Base-by-base conservation (phyloP, 1,284 basidiomycete species). In the Heterobasidion parviporum region DNA sequence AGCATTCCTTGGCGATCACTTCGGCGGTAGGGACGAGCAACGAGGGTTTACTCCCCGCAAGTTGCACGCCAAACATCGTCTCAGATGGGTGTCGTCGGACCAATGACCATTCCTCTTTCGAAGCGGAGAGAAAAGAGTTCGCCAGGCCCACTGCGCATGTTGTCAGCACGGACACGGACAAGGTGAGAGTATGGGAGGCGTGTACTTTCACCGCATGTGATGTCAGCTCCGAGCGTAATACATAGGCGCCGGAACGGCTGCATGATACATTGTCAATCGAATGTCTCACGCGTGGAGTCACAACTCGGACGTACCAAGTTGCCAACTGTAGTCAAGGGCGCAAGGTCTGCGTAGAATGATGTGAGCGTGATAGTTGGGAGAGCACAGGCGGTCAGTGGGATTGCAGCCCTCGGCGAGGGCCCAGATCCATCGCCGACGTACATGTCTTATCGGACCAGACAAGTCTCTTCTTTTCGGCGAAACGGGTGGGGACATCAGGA, bases 201-300 rank as follows among this genome's bases (percentile, higher is more conserved):
- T 78, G 47, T 64, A 88, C 91, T 98, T 73, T 98, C 96, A 38
- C 93, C 93, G 61, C 92, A 94, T 12, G 94, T 97, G 64, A 99
- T 98, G 62, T 97, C 94, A 1, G 89, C 92, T 7, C 96, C 96
- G 59, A 92, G 87, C 41, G 81, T 75, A 6, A 89, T 83, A 62
- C 94, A 98, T 16, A 99, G 71, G 20, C 94, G 82, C 15, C 96
- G 86, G 78, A 98, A 99, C 0, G 96, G 96, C 91, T 93, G 51
- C 8, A 44, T 20, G 7, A n/a, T 43, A 7, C 9, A 15, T 14
- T 14, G 12, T 18, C 8, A 18, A 32, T 18, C 18, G 33, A 36
- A 36, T 14, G 33, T 3, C 26, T 10, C 2, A 34, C 6, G n/a
- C 33, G 16, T 16, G n/a, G 26, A 50, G 8, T 12, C 10, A 14